Evolutionary conservation across 495 filamentous ascomycete species (phyloP).

Genomic region (Aspergillus campestris): DNA sequence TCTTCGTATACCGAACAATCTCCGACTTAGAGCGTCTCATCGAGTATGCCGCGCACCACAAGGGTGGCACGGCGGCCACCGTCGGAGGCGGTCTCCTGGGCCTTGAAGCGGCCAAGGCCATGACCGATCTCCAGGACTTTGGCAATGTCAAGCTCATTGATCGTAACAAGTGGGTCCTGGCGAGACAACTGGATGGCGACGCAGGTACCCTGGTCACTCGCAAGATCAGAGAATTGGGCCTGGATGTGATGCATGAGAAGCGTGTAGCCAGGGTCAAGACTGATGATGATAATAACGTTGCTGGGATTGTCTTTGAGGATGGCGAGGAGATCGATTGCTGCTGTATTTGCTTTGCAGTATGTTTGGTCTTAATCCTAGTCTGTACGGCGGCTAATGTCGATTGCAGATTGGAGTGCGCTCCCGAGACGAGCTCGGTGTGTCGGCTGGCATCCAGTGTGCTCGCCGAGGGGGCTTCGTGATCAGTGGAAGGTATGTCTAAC

Average conservation of each 20-base stretch:
- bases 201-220: conserved; percentile 80
- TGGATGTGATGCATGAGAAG: conserved; percentile 78
- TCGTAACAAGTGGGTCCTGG: conserved; percentile 82
- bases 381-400: conserved; percentile 1
- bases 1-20: conserved; percentile 94
- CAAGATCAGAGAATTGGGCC: conserved; percentile 69
- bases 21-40: conserved; percentile 79
- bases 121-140: conserved; percentile 82
- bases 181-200: conserved; percentile 77
- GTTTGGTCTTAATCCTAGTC: conserved; percentile 8
- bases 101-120: conserved; percentile 88
- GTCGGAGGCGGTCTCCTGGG: conserved; percentile 90
- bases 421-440: conserved; percentile 69
- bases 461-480: conserved; percentile 74
- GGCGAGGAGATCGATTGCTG: conserved; percentile 75
- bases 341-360: conserved; percentile 80
- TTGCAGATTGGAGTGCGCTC: conserved; percentile 69
- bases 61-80: conserved; percentile 64
- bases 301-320: conserved; percentile 75
- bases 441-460: conserved; percentile 64
- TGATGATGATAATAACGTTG: conserved; percentile 57
- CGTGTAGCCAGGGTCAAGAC: conserved; percentile 66
- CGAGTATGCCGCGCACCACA: conserved; percentile 54
- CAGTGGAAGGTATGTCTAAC: conserved; percentile 39
- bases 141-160: conserved; percentile 76